Evolutionary conservation across 257 asterid species (phyloP).

Genomic region (Gentiana dahurica): DNA sequence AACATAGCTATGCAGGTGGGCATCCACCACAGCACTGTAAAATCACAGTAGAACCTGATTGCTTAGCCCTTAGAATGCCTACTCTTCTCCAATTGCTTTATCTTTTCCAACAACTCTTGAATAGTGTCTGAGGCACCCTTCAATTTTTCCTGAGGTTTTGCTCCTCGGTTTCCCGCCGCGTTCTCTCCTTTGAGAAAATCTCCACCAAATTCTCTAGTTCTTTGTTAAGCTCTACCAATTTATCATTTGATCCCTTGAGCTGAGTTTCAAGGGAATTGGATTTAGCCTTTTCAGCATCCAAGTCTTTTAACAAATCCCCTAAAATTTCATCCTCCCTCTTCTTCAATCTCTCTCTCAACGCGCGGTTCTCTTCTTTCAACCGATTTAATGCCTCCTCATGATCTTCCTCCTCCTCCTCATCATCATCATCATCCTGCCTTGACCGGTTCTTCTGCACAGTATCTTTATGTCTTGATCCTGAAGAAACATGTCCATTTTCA

Average conservation of each 20-base stretch:
- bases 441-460: too few relatives aligned
- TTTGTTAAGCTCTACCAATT: conserved; percentile 42
- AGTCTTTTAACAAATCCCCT: conserved; percentile 69
- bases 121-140: conserved; percentile 63
- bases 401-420: too few relatives aligned
- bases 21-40: too few relatives aligned
- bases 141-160: conserved; percentile 53
- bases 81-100: conserved; percentile 32
- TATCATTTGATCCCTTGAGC: conserved; percentile 40
- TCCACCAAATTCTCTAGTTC: conserved; percentile 74
- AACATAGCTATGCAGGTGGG: too few relatives aligned
- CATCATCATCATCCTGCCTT: too few relatives aligned
- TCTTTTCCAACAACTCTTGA: conserved; percentile 47
- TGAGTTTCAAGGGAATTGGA: conserved; percentile 62
- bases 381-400: too few relatives aligned
- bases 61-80: neutral
- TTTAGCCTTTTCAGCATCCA: conserved; percentile 54
- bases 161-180: conserved; percentile 66
- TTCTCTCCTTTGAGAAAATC: conserved; percentile 81
- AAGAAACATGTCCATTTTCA: too few relatives aligned
- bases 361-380: too few relatives aligned
- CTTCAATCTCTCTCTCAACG: too few relatives aligned
- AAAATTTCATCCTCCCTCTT: conserved; percentile 56
- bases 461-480: too few relatives aligned
- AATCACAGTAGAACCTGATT: too few relatives aligned